Base-by-base conservation (phyloP, 441 rosid genomes). In the Geranium incanum region DNA sequence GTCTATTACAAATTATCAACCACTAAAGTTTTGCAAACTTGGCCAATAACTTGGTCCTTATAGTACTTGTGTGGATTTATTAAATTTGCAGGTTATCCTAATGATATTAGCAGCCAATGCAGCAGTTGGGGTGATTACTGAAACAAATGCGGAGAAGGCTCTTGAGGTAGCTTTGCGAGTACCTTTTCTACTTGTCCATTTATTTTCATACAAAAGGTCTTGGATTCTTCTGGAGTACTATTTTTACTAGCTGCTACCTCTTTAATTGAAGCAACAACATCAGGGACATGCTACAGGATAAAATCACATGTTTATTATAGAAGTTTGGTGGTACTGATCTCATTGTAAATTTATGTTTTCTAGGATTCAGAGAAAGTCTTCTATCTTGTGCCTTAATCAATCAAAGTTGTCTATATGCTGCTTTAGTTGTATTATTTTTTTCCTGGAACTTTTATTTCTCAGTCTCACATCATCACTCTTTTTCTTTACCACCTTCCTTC, bases 91-190 rank as follows among this genome's bases (percentile, higher is more conserved):
- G 98, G 99, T 95, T 36, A 95, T 95, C 78, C 84, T 95, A 71
- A 81, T 95, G 81, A 92, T 92, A 85, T 86, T 95, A 86, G 99
- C 98, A 78, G 99, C 98, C 82, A 95, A 95, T 87, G 98, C 99
- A 59, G 93, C 98, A 0, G 99, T 95, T 15, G 98, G 98, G 57
- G 97, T 95, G 64, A 95, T 95, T 71, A 95, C 99, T 5, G 99
- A 92, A 87, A 95, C 99, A 55, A 95, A 95, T 86, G 99, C 97
- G 36, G 99, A 95, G 83, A 95, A 87, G 83, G 99, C 97, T 38
- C 98, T 95, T 74, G 97, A 92, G 90, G 99, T 88, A 77, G 72
- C 76, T 80, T 71, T 71, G 52, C 12, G n/a, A 55, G 19, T n/a
- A 55, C 21, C 5, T 62, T 62, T 21, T 62, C 37, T 62, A 62